Evolutionary conservation across 2,329 filamentous ascomycete genomes (phyloP).

Genomic region (Lojkania enalia): DNA sequence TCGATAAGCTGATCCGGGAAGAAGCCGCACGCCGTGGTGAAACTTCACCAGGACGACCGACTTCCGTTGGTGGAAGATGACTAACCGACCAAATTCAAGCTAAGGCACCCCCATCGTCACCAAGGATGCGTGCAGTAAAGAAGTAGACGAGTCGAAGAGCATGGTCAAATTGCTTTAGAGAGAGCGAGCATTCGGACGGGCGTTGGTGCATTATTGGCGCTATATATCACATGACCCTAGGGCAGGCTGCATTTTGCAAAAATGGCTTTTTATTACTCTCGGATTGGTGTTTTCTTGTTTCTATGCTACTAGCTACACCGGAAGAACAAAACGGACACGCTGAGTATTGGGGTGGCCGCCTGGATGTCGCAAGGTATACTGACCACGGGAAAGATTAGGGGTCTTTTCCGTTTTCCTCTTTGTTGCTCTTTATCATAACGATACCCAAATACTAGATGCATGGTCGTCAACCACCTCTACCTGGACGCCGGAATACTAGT

Average conservation of each 20-base stretch:
- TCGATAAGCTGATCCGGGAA: constrained; percentile 53
- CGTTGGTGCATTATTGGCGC: constrained; percentile 39
- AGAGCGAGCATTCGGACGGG: constrained; percentile 4
- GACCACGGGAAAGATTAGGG: background rate
- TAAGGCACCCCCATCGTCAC: constrained; percentile 7
- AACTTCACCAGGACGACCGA: constrained; percentile 32
- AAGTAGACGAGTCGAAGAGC: constrained; percentile 8
- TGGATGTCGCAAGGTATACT: too few species aligned
- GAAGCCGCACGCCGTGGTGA: constrained; percentile 47
- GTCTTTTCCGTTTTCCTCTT: constrained; percentile 22
- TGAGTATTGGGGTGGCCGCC: too few species aligned
- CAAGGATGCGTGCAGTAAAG: background rate
- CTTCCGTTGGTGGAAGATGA: constrained; percentile 39
- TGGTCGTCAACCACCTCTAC: constrained; percentile 28
- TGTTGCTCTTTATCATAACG: constrained; percentile 12
- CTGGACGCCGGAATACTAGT: background rate
- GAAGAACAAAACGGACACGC: too few species aligned
- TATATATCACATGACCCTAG: too few species aligned
- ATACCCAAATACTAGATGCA: constrained; percentile 43
- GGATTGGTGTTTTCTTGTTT: too few species aligned
- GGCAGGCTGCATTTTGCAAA: too few species aligned
- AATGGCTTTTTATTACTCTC: too few species aligned
- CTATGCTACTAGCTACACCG: too few species aligned
- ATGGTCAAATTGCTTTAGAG: constrained; percentile 10
- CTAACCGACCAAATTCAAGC: constrained; percentile 18